A percentile compares a stretch with the other conserved stretches of the same genome.
These are phyloP conservation scores for Exsudoporus floridanus DNA, from an alignment of 1,284 basidiomycete genomes.

Conservation along the genomic window DNA sequence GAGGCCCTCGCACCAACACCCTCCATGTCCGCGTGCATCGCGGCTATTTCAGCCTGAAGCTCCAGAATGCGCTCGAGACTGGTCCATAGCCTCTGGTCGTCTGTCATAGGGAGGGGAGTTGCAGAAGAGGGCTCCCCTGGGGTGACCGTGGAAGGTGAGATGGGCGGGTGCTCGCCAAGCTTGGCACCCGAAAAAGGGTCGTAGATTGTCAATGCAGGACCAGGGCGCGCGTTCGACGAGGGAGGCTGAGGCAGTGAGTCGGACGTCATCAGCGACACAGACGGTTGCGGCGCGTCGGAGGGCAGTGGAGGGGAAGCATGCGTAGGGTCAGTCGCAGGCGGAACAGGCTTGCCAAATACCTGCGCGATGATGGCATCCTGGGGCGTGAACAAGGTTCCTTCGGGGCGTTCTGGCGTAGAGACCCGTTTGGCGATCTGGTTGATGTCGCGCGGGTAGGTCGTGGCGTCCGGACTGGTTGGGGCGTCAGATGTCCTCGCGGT, in stretches of 20 bases:
- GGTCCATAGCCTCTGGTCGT: slow-evolving; percentile 55
- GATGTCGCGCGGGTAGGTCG: not conserved
- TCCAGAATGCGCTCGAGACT: slow-evolving; percentile 64
- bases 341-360: slow-evolving; percentile 39
- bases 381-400: slow-evolving; percentile 45
- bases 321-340: not conserved
- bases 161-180: slow-evolving; percentile 22
- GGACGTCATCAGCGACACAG: slow-evolving; percentile 12
- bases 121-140: slow-evolving; percentile 4
- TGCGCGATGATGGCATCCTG: slow-evolving; percentile 60
- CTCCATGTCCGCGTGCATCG: slow-evolving; percentile 73
- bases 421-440: slow-evolving; percentile 5
- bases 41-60: slow-evolving; percentile 67
- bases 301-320: slow-evolving; percentile 1
- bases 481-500: slow-evolving; percentile 12
- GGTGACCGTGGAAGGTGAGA: slow-evolving; percentile 6
- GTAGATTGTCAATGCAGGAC: slow-evolving; percentile 24
- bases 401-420: not conserved
- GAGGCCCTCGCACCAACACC: slow-evolving; percentile 43
- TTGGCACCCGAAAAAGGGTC: slow-evolving; percentile 29
- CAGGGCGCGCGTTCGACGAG: slow-evolving; percentile 2
- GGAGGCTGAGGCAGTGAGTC: slow-evolving; percentile 12
- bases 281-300: slow-evolving; percentile 10
- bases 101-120: slow-evolving; percentile 11
- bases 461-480: slow-evolving; percentile 4